These are phyloP conservation scores for Dendrobium officinale DNA, from an alignment of 106 monocot genomes.

Conservation along the genomic window DNA sequence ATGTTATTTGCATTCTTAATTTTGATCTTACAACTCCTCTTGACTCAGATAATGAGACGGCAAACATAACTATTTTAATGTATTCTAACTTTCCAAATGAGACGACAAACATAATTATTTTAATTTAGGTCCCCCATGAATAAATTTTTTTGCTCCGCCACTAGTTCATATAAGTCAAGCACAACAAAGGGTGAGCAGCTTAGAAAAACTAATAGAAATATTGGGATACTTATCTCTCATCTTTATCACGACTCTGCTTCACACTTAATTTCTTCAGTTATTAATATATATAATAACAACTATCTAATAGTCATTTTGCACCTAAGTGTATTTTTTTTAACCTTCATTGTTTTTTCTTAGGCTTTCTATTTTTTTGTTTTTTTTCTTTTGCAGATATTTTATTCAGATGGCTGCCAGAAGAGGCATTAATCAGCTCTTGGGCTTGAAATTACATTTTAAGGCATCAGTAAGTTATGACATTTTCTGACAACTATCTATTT, in stretches of 20 bases:
- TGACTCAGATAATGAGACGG: too few relatives aligned
- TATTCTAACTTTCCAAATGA: too few relatives aligned
- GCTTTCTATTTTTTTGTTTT: neutral
- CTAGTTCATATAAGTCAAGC: neutral
- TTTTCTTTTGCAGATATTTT: constrained; percentile 1
- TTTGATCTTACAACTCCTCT: too few relatives aligned
- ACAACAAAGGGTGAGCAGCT: neutral
- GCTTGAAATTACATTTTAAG: constrained; percentile 21
- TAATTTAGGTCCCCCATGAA: too few relatives aligned
- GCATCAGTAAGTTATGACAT: constrained; percentile 25
- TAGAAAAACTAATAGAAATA: neutral
- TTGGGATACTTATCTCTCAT: neutral
- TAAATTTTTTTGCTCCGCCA: too few relatives aligned
- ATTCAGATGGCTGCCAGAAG: constrained; percentile 31
- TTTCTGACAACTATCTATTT: neutral
- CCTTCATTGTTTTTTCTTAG: neutral
- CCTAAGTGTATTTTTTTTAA: neutral
- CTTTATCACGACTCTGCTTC: neutral
- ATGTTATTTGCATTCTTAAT: too few relatives aligned
- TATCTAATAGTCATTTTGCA: neutral
- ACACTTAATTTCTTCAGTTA: neutral
- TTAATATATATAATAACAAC: too few relatives aligned
- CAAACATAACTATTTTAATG: too few relatives aligned
- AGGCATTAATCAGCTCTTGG: constrained; percentile 38
- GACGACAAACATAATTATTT: too few relatives aligned